Conservation (phyloP, 2,329 filamentous ascomycete species). For the Cladosporium cucumerinum region DNA sequence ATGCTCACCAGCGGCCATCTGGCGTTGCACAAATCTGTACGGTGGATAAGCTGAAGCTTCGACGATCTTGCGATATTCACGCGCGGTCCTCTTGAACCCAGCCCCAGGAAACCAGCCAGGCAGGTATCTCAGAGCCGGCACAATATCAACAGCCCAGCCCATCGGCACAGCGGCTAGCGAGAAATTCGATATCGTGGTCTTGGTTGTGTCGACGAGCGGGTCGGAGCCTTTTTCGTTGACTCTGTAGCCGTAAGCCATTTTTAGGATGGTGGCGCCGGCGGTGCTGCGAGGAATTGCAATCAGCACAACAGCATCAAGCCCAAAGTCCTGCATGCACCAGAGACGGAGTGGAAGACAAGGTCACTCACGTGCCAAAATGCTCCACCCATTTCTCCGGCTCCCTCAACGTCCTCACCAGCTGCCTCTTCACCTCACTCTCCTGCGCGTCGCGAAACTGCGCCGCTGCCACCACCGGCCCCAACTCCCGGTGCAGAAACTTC, state of each 20-base stretch:
- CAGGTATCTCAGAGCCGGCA: slow-evolving; percentile 44
- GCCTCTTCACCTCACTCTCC: background rate
- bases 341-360: too few relatives aligned
- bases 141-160: slow-evolving; percentile 39
- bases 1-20: slow-evolving; percentile 26
- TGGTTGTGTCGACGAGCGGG: background rate
- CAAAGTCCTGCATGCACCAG: too few relatives aligned
- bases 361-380: background rate
- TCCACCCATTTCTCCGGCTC: background rate
- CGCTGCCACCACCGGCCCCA: background rate
- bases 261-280: background rate
- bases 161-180: background rate
- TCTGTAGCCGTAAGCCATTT: background rate
- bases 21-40: slow-evolving; percentile 41
- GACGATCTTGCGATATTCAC: background rate
- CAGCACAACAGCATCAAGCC: background rate
- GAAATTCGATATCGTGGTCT: background rate
- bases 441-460: background rate
- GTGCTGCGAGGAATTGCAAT: background rate
- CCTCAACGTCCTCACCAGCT: background rate
- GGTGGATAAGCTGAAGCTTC: slow-evolving; percentile 31
- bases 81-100: slow-evolving; percentile 43
- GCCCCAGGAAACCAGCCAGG: slow-evolving; percentile 47
- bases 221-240: background rate
- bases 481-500: background rate